Evolutionary conservation across 2,329 filamentous ascomycete genomes (phyloP), one percentile per base, ranked within the genome.

Genomic region (Dothideomycetidae sp.): DNA sequence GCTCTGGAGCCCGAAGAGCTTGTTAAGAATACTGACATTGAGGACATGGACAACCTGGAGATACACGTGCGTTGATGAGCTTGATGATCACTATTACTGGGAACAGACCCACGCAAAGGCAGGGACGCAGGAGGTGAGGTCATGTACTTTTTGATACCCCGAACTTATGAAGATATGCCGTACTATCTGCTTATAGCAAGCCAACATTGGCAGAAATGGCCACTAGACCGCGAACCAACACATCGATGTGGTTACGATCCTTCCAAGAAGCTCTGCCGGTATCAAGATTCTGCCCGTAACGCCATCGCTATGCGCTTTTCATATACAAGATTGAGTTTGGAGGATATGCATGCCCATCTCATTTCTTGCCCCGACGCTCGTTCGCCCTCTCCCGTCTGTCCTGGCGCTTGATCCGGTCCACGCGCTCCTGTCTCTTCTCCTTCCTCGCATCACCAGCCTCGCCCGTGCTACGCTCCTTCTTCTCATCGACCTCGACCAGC

Each of bases 401-500:
- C 35, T 63, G 60, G 45, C 60, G 51, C 49, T 53, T 55, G 11
- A 58, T 46, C 41, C 53, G 51, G 46, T 62, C 59, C 43, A 59
- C 70, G 56, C 74, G 70, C 47, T 74, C 73, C 53, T 71, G 78
- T 42, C 71, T 74, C 38, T 66, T 64, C 42, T 74, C 63, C 43
- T 65, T 73, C 46, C 71, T 73, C 41, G 49, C 48, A 46, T 62
- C 58, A 5, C 72, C 75, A 46, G 77, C 69, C 59, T 79, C 73
- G 44, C 60, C 48, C 34, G 62, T 61, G 53, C 67, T 64, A 49
- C 41, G 51, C 51, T 78, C 73, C 48, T 62, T 62, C 56, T 67
- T 66, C 47, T 79, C 73, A 54, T 93, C 80, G 37, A 98, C 78
- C 71, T 96, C 90, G 42, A 94, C 83, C 49, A 94, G 66, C 81